phyloP scores from a whole-genome alignment of 139 green algal genomes.

The Tetratostichococcus sp. region DNA sequence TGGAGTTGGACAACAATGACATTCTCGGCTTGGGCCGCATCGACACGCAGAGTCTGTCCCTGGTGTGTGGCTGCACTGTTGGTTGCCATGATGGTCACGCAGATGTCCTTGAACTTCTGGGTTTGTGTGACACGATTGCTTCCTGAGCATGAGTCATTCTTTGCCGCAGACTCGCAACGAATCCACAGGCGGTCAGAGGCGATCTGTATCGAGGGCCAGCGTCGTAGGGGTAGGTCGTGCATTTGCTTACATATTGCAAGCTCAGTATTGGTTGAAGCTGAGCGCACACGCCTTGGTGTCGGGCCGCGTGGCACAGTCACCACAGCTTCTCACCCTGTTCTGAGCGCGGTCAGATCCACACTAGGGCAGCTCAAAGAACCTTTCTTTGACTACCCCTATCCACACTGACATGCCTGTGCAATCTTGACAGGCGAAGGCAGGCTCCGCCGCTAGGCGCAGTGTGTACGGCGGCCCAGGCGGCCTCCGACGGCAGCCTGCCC shows the following conservation, averaged over 20 bases:
- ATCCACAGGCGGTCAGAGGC: neutral
- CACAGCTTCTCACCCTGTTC: too few relatives aligned
- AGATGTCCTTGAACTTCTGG: too few relatives aligned
- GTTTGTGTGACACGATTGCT: too few relatives aligned
- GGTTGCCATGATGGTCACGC: too few relatives aligned
- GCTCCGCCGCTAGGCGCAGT: neutral
- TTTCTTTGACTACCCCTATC: too few relatives aligned
- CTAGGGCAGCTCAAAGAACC: too few relatives aligned
- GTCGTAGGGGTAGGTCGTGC: neutral
- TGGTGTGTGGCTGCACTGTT: conserved; percentile 20
- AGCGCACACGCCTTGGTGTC: too few relatives aligned
- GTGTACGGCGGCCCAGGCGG: neutral
- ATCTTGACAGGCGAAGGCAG: neutral
- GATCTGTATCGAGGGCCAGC: neutral
- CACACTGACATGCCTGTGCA: too few relatives aligned
- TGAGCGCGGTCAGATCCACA: too few relatives aligned
- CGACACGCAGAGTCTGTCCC: conserved; percentile 21
- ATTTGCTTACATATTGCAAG: too few relatives aligned
- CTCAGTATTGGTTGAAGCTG: too few relatives aligned
- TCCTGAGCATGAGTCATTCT: neutral
- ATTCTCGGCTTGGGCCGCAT: conserved; percentile 46
- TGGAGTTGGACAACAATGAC: conserved; percentile 35
- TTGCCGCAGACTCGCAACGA: neutral
- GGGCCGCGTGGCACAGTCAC: too few relatives aligned
- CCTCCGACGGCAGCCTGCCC: neutral